Evolutionary conservation across 768 basidiomycete species (phyloP).

Genomic region (Podaxis sp.): DNA sequence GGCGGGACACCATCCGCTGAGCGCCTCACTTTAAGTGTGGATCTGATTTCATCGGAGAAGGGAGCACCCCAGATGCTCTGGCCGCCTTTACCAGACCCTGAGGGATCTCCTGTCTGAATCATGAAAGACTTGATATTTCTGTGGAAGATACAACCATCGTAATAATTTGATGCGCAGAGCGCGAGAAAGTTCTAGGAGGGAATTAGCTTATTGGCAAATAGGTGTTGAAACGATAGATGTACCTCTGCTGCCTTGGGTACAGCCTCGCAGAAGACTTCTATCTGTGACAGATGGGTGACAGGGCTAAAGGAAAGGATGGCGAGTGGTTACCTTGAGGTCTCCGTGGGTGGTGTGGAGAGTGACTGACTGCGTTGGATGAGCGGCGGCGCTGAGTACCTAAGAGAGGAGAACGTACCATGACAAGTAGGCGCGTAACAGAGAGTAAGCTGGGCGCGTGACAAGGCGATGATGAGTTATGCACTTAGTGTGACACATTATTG

Average conservation of each 20-base stretch:
- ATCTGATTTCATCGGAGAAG: conserved; percentile 89
- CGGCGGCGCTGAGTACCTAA: background rate
- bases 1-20: conserved; percentile 15
- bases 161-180: conserved; percentile 86
- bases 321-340: conserved; percentile 76
- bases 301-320: conserved; percentile 6
- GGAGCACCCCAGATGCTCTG: conserved; percentile 96
- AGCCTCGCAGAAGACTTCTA: conserved; percentile 97
- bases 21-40: conserved; percentile 81
- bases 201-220: conserved; percentile 14
- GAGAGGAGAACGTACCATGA: conserved; percentile 30
- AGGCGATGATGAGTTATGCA: conserved; percentile 16
- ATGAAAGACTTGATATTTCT: conserved; percentile 97
- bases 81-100: conserved; percentile 91
- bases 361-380: conserved; percentile 63
- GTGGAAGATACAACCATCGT: conserved; percentile 85
- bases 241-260: conserved; percentile 96
- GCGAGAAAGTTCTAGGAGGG: conserved; percentile 86
- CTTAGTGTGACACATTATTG: conserved; percentile 19
- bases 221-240: conserved; percentile 14
- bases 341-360: conserved; percentile 94
- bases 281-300: conserved; percentile 41
- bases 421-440: conserved; percentile 20
- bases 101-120: conserved; percentile 89
- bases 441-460: conserved; percentile 13